Percentiles rank a stretch among this genome's conserved stretches.
These are phyloP conservation scores for Volvariella volvacea DNA, from an alignment of 1,284 basidiomycete genomes.

Conservation along the genomic window DNA sequence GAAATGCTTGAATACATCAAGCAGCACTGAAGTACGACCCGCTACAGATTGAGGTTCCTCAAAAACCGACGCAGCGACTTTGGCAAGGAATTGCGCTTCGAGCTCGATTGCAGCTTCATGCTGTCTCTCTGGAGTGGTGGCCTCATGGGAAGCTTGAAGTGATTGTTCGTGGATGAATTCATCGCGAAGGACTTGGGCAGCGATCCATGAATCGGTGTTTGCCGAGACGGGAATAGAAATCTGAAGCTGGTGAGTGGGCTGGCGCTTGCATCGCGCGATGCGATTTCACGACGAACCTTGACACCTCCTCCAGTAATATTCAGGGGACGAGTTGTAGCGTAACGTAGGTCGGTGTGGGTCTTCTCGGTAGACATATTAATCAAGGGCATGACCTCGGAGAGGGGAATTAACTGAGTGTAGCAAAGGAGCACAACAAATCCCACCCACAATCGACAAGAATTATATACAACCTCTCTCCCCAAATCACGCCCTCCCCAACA, in stretches of 20 bases:
- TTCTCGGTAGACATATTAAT: no score
- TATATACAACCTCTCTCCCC: no score
- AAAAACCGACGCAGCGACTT: conserved; percentile 57
- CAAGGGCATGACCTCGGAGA: no score
- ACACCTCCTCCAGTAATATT: conserved; percentile 51
- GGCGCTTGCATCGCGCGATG: conserved; percentile 15
- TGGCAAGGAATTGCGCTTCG: conserved; percentile 73
- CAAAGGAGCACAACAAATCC: no score
- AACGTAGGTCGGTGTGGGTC: no score
- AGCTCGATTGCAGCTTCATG: conserved; percentile 70
- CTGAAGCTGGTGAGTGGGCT: conserved; percentile 32
- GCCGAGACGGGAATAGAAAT: conserved; percentile 82
- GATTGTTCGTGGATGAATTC: conserved; percentile 72
- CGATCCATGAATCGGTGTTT: conserved; percentile 75
- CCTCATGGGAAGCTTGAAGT: conserved; percentile 43
- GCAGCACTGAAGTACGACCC: conserved; percentile 64
- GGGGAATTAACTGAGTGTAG: no score
- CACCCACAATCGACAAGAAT: no score
- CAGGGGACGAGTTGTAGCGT: conserved; percentile 57
- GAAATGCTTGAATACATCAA: conserved; percentile 72
- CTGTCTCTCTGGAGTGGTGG: conserved; percentile 44
- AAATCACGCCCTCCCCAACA: no score
- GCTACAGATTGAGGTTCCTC: conserved; percentile 44
- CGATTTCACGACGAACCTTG: conserved; percentile 48
- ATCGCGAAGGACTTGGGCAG: conserved; percentile 82